Base-by-base conservation (phyloP, 306 rosid species). In the Dalbergia cultrata region DNA sequence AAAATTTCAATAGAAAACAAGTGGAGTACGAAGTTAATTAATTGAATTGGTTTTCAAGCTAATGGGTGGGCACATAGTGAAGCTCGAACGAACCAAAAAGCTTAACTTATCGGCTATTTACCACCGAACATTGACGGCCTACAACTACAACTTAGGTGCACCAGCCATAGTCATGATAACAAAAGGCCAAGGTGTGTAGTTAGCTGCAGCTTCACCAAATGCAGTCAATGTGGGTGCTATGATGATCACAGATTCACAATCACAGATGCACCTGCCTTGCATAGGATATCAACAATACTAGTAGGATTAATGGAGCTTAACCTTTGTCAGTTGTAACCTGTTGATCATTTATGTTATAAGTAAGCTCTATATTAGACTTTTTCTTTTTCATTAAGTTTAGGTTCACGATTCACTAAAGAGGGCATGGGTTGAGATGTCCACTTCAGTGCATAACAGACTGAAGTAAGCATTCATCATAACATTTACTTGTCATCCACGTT, bases 401-500 rank as follows among this genome's bases (percentile, higher is more conserved):
- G 56, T 13, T 44, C 37, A 62, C 12, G 13, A 37, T 63, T 74
- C 71, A 67, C 45, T 39, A 49, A 50, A 74, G 63, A 61, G 10
- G 77, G 58, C 4, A 72, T 72, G n/a, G 44, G 83, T 77, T 86
- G 86, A 82, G 61, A 58, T 80, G 85, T 80, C 90, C 75, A 57
- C 7, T 81, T 72, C 19, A 68, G 18, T 6, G 65, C 13, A 34
- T 21, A 34, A 64, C 17, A n/a, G 7, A 5, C 53, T 44, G 21
- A 72, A 45, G 57, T 26, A n/a, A 44, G 21, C 63, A 47, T 47
- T 3, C 6, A 57, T 14, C 58, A 11, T 62, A 22, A 6, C 9
- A 43, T 60, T 61, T 59, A 17, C 72, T 82, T 82, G 39, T 69
- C 67, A 72, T 80, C 18, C 52, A 81, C 18, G 78, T 52, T 49